A percentile compares a stretch with the other conserved stretches of the same genome.
Evolutionary conservation across 2,329 filamentous ascomycete species (phyloP).

Genomic region (Aureobasidium vineae): DNA sequence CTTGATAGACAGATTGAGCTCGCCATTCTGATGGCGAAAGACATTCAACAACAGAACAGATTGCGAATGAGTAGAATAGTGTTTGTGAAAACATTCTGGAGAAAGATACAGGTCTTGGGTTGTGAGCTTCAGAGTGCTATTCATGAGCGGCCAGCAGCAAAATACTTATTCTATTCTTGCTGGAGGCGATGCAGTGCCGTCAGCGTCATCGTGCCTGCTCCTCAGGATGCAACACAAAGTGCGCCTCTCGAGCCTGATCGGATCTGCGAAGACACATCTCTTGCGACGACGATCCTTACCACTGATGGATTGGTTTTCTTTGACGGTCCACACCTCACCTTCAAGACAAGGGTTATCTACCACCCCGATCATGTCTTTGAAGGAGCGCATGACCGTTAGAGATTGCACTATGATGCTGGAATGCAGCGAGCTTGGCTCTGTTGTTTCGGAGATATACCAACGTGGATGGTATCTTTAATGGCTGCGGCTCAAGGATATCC

Average conservation of each 20-base stretch:
- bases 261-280: not conserved
- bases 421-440: constrained; percentile 15
- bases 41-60: not conserved
- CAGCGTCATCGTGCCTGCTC: constrained; percentile 11
- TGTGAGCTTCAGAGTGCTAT: not conserved
- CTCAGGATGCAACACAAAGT: constrained; percentile 15
- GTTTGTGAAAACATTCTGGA: not conserved
- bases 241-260: not conserved
- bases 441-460: not conserved
- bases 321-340: not conserved
- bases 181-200: not conserved
- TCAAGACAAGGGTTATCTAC: not conserved
- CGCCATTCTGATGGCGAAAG: constrained; percentile 40
- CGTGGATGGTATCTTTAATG: not conserved
- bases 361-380: not conserved
- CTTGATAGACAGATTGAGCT: constrained; percentile 44
- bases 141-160: not conserved
- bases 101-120: not conserved
- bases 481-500: not conserved
- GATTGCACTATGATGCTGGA: constrained; percentile 11
- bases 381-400: constrained; percentile 10
- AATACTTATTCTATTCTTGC: not conserved
- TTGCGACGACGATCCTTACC: not conserved
- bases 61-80: not conserved
- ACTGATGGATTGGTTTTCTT: not conserved